Base-by-base conservation (phyloP, 2,329 filamentous ascomycete genomes). In the Emydomyces testavorans region DNA sequence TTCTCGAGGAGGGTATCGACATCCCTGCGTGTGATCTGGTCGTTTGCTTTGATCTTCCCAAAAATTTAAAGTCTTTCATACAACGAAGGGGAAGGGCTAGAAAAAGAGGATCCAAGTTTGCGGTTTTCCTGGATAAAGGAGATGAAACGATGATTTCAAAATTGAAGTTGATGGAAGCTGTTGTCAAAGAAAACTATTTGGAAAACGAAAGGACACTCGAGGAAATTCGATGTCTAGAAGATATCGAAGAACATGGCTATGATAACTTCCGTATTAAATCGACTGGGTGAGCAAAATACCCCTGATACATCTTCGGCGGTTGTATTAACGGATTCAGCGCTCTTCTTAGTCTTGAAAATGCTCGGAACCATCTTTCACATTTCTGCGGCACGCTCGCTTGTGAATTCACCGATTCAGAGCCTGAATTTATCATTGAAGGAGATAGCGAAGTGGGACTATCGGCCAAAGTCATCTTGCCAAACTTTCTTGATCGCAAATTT, bases 281-380 rank as follows among this genome's bases (percentile, higher is more conserved):
- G 2, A 75, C 72, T 2, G 68, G 65, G 65, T 68, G 54, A 53
- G 63, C 46, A 10, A 26, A 23, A 38, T 21, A 15, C 3, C 8
- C 45, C 18, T 42, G 55, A 34, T 28, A 23, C 6, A 32, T 10
- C n/a, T 37, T 16, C 6, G 10, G 53, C 13, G 15, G 7, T 38
- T 48, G 13, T 37, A 42, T 36, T 50, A 53, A 43, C 46, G 18
- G 16, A n/a, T 28, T 43, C 43, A 77, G 80, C 3, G 86, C 85
- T 0, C 65, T 78, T 10, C 67, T 95, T 11, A 83, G 83, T 8
- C 71, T 87, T 1, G 76, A 85, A 31, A 84, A 84, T 54, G 83
- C 86, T 0, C 77, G 82, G 40, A 65, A 72, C n/a, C 87, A 92
- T 61, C 72, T 96, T 1, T 72, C 84, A 39, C 86, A 94, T 62